These are phyloP conservation scores for Taiozyma sp. DNA, from an alignment of 1,139 yeast genomes.

Conservation along the genomic window DNA sequence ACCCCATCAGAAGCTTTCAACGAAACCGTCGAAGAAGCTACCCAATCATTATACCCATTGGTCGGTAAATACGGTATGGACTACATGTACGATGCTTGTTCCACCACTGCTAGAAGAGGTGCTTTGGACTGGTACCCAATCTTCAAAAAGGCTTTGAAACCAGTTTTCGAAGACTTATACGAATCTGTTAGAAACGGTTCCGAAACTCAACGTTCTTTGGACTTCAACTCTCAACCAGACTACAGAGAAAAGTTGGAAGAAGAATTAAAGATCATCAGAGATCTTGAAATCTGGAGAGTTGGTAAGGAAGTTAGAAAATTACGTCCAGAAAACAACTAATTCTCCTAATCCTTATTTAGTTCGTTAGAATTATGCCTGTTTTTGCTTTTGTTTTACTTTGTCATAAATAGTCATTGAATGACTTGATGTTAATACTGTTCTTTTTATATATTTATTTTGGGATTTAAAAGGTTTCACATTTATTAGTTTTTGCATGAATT, in stretches of 20 bases:
- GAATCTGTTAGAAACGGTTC: slow-evolving; percentile 93
- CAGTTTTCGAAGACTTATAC: slow-evolving; percentile 94
- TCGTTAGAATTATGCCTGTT: slow-evolving; percentile 7
- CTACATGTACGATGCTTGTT: slow-evolving; percentile 99
- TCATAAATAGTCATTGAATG: slow-evolving; percentile 19
- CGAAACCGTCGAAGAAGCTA: slow-evolving; percentile 99
- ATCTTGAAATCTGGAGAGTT: slow-evolving; percentile 98
- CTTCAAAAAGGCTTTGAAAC: slow-evolving; percentile 98
- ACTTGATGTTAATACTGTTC: slow-evolving; percentile 2
- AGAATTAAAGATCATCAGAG: slow-evolving; percentile 90
- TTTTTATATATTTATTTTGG: slow-evolving; percentile 2
- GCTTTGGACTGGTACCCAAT: slow-evolving; percentile 99
- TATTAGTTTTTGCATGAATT: slow-evolving; percentile 4
- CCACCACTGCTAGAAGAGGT: slow-evolving; percentile 99
- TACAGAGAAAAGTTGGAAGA: slow-evolving; percentile 95
- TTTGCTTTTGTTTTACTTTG: slow-evolving; percentile 9
- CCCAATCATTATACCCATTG: slow-evolving; percentile 98
- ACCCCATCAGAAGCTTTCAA: slow-evolving; percentile 99
- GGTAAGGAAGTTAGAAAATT: slow-evolving; percentile 99
- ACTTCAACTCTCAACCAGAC: slow-evolving; percentile 96
- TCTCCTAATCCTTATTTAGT: slow-evolving; percentile 2
- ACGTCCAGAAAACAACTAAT: slow-evolving; percentile 96
- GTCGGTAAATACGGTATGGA: slow-evolving; percentile 99
- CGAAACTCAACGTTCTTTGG: slow-evolving; percentile 97
- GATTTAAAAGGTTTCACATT: slow-evolving; percentile 1